Evolutionary conservation across 1,139 yeast genomes (phyloP).

Genomic region (Zygoascus hellenicus): DNA sequence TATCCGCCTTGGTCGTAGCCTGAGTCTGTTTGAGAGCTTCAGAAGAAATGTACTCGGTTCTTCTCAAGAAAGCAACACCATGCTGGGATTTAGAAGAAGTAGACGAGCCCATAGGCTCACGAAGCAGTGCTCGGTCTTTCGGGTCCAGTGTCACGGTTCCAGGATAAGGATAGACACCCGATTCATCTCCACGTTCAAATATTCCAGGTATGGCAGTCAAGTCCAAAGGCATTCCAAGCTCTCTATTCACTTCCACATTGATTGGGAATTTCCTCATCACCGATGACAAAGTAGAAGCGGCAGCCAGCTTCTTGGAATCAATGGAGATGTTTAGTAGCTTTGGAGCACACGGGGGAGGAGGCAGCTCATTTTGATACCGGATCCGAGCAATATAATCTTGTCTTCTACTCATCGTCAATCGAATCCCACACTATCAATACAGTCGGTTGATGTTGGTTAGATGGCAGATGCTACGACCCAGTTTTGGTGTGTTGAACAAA

Average conservation of each 20-base stretch:
- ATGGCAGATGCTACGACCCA: neutral
- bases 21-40: constrained; percentile 28
- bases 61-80: constrained; percentile 77
- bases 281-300: constrained; percentile 64
- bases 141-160: constrained; percentile 49
- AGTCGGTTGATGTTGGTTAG: no score
- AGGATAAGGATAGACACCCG: constrained; percentile 36
- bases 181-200: constrained; percentile 56
- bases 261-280: constrained; percentile 70
- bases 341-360: constrained; percentile 93
- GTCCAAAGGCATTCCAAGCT: constrained; percentile 78
- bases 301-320: constrained; percentile 41
- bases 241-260: constrained; percentile 61
- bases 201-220: constrained; percentile 61
- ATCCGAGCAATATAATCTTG: constrained; percentile 88
- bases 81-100: constrained; percentile 48
- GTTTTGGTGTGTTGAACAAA: neutral
- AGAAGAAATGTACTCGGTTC: constrained; percentile 81
- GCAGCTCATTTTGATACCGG: constrained; percentile 79
- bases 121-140: constrained; percentile 65
- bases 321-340: constrained; percentile 57
- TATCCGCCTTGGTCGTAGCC: constrained; percentile 28
- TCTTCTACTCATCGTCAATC: constrained; percentile 32
- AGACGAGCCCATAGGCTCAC: constrained; percentile 56
- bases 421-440: no score